phyloP scores from a whole-genome alignment of 257 asterid genomes.

The Fraxinus americana region DNA sequence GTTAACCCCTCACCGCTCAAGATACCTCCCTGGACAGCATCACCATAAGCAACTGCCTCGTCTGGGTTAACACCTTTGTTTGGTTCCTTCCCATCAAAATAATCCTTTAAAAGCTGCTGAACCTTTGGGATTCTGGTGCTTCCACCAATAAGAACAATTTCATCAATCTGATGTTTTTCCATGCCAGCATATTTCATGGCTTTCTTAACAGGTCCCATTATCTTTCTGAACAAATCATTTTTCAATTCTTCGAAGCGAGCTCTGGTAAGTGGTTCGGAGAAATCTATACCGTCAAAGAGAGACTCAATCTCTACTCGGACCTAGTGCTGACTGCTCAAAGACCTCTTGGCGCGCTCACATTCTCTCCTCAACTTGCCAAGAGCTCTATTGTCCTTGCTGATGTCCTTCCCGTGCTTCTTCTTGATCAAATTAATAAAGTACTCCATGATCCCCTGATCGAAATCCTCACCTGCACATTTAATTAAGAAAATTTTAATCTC shows the following conservation, averaged over 20 bases:
- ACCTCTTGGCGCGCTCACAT: constrained; percentile 81
- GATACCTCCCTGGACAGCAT: constrained; percentile 92
- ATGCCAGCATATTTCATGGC: constrained; percentile 90
- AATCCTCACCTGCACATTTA: constrained; percentile 72
- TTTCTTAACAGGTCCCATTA: constrained; percentile 89
- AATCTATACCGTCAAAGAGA: constrained; percentile 77
- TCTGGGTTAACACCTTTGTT: constrained; percentile 90
- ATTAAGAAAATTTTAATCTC: not conserved
- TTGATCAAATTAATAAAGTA: constrained; percentile 80
- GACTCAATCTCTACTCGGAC: constrained; percentile 89
- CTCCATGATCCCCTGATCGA: constrained; percentile 84
- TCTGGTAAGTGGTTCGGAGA: constrained; percentile 85
- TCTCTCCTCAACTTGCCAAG: constrained; percentile 87
- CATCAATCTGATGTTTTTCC: constrained; percentile 70
- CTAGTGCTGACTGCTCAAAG: constrained; percentile 88
- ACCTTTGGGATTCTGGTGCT: constrained; percentile 90
- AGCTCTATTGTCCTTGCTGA: constrained; percentile 81
- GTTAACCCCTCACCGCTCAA: constrained; percentile 72
- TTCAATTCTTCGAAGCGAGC: constrained; percentile 94
- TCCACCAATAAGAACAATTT: constrained; percentile 90
- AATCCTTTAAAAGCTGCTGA: constrained; percentile 75
- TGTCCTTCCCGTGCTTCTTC: constrained; percentile 90
- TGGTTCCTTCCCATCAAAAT: constrained; percentile 83
- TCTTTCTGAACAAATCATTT: constrained; percentile 76
- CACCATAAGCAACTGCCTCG: constrained; percentile 91